Percentiles rank a stretch among this genome's conserved stretches.
phyloP scores from a whole-genome alignment of 805 yeast genomes.

The Wickerhamiella cacticola region DNA sequence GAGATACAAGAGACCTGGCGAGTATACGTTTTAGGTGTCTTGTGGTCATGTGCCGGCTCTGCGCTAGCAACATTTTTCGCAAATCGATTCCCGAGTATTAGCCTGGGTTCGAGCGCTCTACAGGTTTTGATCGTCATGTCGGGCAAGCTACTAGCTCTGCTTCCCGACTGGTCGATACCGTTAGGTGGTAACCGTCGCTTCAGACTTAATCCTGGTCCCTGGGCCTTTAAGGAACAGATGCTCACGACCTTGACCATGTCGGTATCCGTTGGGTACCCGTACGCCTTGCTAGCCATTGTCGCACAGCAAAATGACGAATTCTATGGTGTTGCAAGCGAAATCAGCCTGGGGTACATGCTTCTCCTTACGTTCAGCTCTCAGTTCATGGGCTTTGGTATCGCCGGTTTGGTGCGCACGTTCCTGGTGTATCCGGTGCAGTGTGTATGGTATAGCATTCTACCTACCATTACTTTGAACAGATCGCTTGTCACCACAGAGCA shows the following conservation, averaged over 20 bases:
- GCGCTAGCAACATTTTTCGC: constrained; percentile 49
- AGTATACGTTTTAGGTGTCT: constrained; percentile 39
- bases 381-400: constrained; percentile 55
- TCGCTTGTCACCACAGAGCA: constrained; percentile 34
- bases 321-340: constrained; percentile 17
- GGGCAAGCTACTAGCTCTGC: constrained; percentile 36
- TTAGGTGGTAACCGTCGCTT: constrained; percentile 30
- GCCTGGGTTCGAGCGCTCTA: constrained; percentile 41
- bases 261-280: constrained; percentile 23
- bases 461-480: constrained; percentile 38
- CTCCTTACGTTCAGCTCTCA: constrained; percentile 44
- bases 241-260: constrained; percentile 36
- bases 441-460: constrained; percentile 44
- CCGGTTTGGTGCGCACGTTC: constrained; percentile 50
- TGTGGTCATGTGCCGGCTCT: constrained; percentile 45
- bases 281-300: constrained; percentile 27
- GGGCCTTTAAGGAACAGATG: constrained; percentile 23
- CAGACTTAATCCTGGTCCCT: constrained; percentile 46
- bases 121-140: constrained; percentile 50
- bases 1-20: constrained; percentile 41
- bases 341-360: constrained; percentile 39
- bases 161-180: constrained; percentile 26
- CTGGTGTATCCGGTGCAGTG: constrained; percentile 41
- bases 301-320: constrained; percentile 26
- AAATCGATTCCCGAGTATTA: constrained; percentile 43